phyloP scores from a whole-genome alignment of 257 asterid species.

The Osmanthus fragrans region DNA sequence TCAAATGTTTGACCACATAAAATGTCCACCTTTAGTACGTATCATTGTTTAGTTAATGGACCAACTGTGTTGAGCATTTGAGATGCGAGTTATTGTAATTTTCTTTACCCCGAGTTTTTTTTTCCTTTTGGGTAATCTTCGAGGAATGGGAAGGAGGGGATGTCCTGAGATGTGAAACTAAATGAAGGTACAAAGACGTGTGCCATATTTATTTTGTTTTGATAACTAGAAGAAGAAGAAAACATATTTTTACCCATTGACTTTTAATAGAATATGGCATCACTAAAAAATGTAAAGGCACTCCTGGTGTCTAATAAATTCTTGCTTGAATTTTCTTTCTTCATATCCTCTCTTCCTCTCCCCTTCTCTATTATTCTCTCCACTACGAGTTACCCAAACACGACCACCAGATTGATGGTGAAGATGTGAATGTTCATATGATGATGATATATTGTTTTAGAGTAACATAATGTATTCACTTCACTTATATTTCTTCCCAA shows the following conservation, averaged over 20 bases:
- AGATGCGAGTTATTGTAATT: not conserved
- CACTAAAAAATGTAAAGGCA: not conserved
- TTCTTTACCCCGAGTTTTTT: not conserved
- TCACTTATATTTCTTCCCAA: not conserved
- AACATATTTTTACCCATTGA: not conserved
- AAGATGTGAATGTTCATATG: not conserved
- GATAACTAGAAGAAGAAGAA: not conserved
- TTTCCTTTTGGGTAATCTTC: not conserved
- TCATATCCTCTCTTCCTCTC: not conserved
- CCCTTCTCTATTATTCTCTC: not conserved
- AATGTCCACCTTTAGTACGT: no score
- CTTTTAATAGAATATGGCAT: not conserved
- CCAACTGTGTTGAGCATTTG: not conserved
- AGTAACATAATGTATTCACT: not conserved
- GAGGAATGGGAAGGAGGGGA: not conserved
- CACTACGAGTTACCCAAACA: not conserved
- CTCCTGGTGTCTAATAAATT: not conserved
- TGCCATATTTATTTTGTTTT: not conserved
- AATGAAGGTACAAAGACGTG: not conserved
- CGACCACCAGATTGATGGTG: not conserved
- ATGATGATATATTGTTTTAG: not conserved
- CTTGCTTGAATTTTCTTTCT: not conserved
- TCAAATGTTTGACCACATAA: no score
- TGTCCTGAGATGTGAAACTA: not conserved
- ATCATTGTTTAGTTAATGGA: not conserved